A percentile compares a stretch with the other conserved stretches of the same genome.
These are phyloP conservation scores for Xylaria bambusicola DNA, from an alignment of 495 filamentous ascomycete genomes.

Conservation along the genomic window DNA sequence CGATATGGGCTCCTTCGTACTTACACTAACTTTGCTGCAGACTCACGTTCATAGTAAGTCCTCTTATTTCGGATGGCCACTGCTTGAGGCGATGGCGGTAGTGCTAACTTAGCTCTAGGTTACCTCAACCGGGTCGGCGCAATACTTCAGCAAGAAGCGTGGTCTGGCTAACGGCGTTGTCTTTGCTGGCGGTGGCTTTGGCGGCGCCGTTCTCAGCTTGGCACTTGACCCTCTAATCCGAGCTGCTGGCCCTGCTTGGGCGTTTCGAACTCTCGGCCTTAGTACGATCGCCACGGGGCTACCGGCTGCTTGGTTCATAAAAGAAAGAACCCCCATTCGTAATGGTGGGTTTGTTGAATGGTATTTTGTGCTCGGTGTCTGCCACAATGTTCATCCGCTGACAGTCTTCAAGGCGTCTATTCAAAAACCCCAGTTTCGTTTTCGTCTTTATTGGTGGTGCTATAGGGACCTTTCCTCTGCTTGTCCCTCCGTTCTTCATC, in stretches of 20 bases:
- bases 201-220: slow-evolving; percentile 53
- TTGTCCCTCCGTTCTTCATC: slow-evolving; percentile 63
- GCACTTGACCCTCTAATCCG: slow-evolving; percentile 49
- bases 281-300: slow-evolving; percentile 39
- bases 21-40: not conserved
- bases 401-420: slow-evolving; percentile 41
- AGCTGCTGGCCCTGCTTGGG: slow-evolving; percentile 54
- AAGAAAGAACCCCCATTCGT: slow-evolving; percentile 52
- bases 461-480: slow-evolving; percentile 62
- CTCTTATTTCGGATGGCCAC: not conserved
- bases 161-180: slow-evolving; percentile 61
- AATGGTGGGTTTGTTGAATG: slow-evolving; percentile 53
- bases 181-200: slow-evolving; percentile 55
- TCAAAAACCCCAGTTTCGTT: slow-evolving; percentile 51
- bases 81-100: not conserved
- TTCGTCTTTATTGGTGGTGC: slow-evolving; percentile 56
- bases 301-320: slow-evolving; percentile 59
- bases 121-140: slow-evolving; percentile 51
- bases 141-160: slow-evolving; percentile 57
- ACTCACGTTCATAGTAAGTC: slow-evolving; percentile 18
- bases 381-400: not conserved
- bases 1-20: not conserved
- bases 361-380: slow-evolving; percentile 21
- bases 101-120: slow-evolving; percentile 32
- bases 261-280: slow-evolving; percentile 53